Evolutionary conservation across 2,329 filamentous ascomycete genomes (phyloP).

Genomic region (Hypoxylon sp.): DNA sequence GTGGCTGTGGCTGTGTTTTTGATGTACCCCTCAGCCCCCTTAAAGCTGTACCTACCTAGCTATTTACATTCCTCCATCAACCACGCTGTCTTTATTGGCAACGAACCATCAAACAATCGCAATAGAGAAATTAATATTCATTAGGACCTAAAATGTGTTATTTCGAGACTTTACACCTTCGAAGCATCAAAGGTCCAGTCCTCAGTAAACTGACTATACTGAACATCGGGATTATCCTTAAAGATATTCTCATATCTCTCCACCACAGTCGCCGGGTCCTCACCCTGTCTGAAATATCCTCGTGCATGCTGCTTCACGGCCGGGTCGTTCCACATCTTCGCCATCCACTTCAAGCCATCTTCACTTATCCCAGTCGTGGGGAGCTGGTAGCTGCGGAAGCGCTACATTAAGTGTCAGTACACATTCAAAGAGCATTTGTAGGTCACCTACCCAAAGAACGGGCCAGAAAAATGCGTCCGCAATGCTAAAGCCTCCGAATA

Average conservation of each 20-base stretch:
- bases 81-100: neutral
- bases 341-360: slow-evolving; percentile 50
- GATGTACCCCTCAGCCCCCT: neutral
- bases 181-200: slow-evolving; percentile 45
- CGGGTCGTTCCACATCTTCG: slow-evolving; percentile 53
- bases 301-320: slow-evolving; percentile 40
- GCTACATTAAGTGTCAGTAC: slow-evolving; percentile 35
- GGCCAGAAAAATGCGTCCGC: slow-evolving; percentile 55
- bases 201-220: slow-evolving; percentile 46
- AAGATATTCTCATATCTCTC: slow-evolving; percentile 50
- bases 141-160: neutral
- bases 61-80: no score
- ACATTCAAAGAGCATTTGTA: neutral
- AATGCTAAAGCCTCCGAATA: slow-evolving; percentile 52
- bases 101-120: neutral
- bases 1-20: neutral
- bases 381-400: slow-evolving; percentile 51
- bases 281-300: slow-evolving; percentile 51
- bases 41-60: no score
- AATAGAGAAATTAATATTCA: neutral
- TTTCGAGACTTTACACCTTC: neutral
- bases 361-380: slow-evolving; percentile 47
- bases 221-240: slow-evolving; percentile 40
- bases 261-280: slow-evolving; percentile 45
- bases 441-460: slow-evolving; percentile 50